Conservation (phyloP, 2,329 filamentous ascomycete genomes). For the Pyrenophora tritici-repentis region DNA sequence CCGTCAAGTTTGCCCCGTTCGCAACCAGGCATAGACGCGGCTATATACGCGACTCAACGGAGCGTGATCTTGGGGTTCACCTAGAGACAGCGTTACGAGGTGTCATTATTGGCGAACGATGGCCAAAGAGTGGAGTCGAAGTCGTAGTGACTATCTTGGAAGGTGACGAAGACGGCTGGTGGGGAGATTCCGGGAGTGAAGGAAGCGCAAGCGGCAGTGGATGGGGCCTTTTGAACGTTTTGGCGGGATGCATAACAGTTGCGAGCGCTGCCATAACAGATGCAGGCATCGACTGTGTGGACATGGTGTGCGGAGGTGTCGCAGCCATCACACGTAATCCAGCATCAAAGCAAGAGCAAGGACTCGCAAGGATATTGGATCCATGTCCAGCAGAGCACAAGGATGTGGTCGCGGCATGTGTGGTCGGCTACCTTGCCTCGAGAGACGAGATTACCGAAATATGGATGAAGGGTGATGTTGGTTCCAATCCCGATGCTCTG, state of each 20-base stretch:
- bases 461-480: constrained; percentile 82
- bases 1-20: constrained; percentile 96
- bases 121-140: constrained; percentile 99
- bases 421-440: constrained; percentile 84
- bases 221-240: constrained; percentile 89
- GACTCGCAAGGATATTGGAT: constrained; percentile 69
- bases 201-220: constrained; percentile 62
- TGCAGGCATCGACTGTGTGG: constrained; percentile 93
- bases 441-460: constrained; percentile 92
- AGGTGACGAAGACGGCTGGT: constrained; percentile 81
- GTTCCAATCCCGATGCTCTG: constrained; percentile 56
- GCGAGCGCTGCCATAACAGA: constrained; percentile 91
- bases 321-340: constrained; percentile 70
- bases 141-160: constrained; percentile 92
- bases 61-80: constrained; percentile 88
- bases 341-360: constrained; percentile 27
- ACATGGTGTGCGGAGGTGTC: constrained; percentile 86
- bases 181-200: constrained; percentile 54
- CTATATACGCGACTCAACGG: constrained; percentile 82
- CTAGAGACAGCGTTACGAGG: constrained; percentile 88
- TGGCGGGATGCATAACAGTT: constrained; percentile 91
- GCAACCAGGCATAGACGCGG: constrained; percentile 81
- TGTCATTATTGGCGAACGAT: constrained; percentile 88
- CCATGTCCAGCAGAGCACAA: constrained; percentile 81
- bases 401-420: constrained; percentile 79